Conservation (phyloP, 768 basidiomycete species). For the Boletus barrowsii region DNA sequence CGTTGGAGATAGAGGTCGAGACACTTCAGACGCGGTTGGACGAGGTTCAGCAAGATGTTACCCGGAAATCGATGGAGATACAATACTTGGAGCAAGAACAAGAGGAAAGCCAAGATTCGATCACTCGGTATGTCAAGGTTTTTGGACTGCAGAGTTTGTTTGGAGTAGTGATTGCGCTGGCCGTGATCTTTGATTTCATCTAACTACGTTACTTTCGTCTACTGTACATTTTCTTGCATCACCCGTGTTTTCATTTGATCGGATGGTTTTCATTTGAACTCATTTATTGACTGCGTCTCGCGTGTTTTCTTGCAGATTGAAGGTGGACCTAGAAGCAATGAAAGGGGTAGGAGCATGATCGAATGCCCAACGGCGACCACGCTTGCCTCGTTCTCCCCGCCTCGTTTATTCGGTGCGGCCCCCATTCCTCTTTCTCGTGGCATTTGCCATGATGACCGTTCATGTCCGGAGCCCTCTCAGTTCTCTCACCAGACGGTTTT, state of each 20-base stretch:
- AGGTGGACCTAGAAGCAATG: conserved; percentile 59
- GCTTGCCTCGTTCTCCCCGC: conserved; percentile 15
- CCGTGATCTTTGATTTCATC: conserved; percentile 52
- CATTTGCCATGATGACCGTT: conserved; percentile 4
- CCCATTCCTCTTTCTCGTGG: conserved; percentile 25
- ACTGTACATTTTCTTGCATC: conserved; percentile 19
- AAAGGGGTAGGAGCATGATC: conserved; percentile 32
- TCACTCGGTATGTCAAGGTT: conserved; percentile 71
- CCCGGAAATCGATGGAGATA: conserved; percentile 77
- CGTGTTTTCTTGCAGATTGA: conserved; percentile 50
- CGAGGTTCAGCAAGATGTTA: conserved; percentile 58
- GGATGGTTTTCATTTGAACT: conserved; percentile 20
- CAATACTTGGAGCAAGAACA: conserved; percentile 75
- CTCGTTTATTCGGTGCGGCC: conserved; percentile 37
- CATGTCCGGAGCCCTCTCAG: conserved; percentile 10
- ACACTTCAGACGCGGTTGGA: conserved; percentile 44
- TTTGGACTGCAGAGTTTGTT: conserved; percentile 59
- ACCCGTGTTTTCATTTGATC: conserved; percentile 13
- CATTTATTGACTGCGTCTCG: conserved; percentile 37
- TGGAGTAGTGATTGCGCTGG: conserved; percentile 49
- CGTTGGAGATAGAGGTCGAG: conserved; percentile 56
- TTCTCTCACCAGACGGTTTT: conserved; percentile 15
- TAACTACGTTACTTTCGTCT: conserved; percentile 32
- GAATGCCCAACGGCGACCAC: conserved; percentile 12
- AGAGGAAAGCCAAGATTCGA: conserved; percentile 71